These are phyloP conservation scores for Cercospora citrullina DNA, from an alignment of 2,329 filamentous ascomycete genomes.

Conservation along the genomic window DNA sequence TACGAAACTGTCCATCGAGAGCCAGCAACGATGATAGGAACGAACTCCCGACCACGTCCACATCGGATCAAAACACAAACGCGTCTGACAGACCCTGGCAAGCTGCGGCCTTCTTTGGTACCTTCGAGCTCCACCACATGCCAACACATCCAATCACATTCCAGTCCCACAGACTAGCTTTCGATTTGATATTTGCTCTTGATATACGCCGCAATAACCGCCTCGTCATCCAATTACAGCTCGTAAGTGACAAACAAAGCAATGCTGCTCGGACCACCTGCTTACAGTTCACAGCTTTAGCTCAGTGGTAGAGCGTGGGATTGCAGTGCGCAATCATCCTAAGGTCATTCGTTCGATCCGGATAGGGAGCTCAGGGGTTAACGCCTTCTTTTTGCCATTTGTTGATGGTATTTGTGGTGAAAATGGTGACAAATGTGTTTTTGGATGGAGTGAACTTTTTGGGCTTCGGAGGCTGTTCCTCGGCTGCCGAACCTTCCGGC, in stretches of 20 bases:
- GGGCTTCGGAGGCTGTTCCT: neutral
- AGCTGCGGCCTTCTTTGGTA: too few species aligned
- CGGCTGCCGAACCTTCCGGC: neutral
- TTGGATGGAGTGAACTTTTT: neutral
- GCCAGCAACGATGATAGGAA: neutral
- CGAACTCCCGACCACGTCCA: neutral
- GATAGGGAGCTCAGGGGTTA: constrained; percentile 5
- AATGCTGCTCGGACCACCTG: too few species aligned
- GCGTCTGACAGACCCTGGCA: neutral
- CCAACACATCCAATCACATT: neutral
- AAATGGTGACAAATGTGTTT: neutral
- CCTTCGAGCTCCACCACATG: too few species aligned
- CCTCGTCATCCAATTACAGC: neutral
- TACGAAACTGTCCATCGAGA: neutral
- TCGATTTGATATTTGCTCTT: too few species aligned
- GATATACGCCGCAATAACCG: too few species aligned
- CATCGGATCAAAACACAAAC: neutral
- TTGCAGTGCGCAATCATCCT: constrained; percentile 29
- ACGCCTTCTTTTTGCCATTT: neutral
- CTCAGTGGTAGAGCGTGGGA: constrained; percentile 37
- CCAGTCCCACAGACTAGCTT: too few species aligned
- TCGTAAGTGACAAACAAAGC: too few species aligned
- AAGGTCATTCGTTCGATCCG: constrained; percentile 33
- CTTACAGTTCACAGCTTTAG: constrained; percentile 14
- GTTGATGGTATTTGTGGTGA: neutral